These are phyloP conservation scores for Rhazya stricta DNA, from an alignment of 257 asterid genomes.

Conservation along the genomic window DNA sequence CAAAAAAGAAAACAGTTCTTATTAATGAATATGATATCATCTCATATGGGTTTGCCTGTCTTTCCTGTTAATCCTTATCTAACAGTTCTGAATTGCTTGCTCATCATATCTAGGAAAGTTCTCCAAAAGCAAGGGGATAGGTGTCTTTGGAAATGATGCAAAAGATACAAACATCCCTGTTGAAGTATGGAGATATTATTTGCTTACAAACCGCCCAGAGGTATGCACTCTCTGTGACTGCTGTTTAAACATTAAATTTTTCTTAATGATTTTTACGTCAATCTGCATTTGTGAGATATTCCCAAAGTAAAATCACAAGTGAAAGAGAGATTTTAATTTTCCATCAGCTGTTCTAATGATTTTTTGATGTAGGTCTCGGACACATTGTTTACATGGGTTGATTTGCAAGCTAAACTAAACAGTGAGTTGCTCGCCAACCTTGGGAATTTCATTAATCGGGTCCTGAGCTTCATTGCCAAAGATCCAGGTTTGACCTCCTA, in stretches of 20 bases:
- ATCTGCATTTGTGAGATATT: background rate
- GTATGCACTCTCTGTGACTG: slow-evolving; percentile 36
- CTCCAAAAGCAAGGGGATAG: slow-evolving; percentile 88
- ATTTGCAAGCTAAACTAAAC: slow-evolving; percentile 87
- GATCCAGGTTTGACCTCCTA: slow-evolving; percentile 53
- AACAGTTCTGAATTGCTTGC: slow-evolving; percentile 1
- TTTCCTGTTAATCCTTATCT: background rate
- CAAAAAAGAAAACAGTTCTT: background rate
- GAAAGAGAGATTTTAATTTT: background rate
- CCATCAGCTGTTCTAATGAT: slow-evolving; percentile 1
- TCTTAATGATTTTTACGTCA: background rate
- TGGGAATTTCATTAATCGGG: slow-evolving; percentile 88
- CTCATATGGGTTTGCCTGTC: background rate
- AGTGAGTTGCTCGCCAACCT: slow-evolving; percentile 79
- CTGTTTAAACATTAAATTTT: background rate
- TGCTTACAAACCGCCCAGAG: slow-evolving; percentile 94
- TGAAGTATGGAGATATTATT: slow-evolving; percentile 97
- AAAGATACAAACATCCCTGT: slow-evolving; percentile 84
- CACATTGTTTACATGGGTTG: slow-evolving; percentile 91
- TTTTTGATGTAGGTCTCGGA: slow-evolving; percentile 61
- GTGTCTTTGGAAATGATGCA: slow-evolving; percentile 96
- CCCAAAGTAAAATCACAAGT: background rate
- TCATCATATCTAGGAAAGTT: slow-evolving; percentile 58
- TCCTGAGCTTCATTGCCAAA: slow-evolving; percentile 88
- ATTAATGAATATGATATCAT: background rate